Evolutionary conservation across 179 eudicot species (phyloP), one percentile per base, ranked within the genome.

Genomic region (Corrigiola litoralis): DNA sequence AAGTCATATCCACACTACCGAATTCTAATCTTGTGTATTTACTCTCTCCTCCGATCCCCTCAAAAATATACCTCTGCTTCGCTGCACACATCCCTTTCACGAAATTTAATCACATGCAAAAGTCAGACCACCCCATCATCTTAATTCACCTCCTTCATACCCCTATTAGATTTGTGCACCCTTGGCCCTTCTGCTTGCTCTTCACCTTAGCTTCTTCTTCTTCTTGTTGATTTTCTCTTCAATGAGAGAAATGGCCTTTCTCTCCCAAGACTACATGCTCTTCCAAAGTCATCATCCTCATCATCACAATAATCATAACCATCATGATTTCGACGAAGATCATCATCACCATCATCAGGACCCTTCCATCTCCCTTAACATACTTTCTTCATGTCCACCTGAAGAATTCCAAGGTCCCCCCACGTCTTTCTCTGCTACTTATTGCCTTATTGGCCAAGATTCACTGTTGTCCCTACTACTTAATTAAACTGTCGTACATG

Each of bases 171-270:
- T 67, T 67, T 50, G 11, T 51, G 25, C 13, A 11, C 38, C 18
- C 17, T 9, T 32, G 14, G 11, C 2, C 20, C 10, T 47, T 16
- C 18, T 20, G 6, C 17, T 21, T 17, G 11, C 20, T 13, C 1
- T 23, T 12, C 8, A 10, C 6, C 16, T 32, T 13, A 20, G 20
- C 23, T 3, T 29, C 29, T 21, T 36, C 68, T 36, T 48, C 58
- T 47, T 14, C 16, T 21, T 57, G 20, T 33, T 36, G 0, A 2
- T 32, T 16, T 40, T 32, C 10, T 29, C 11, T 14, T 10, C 31
- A 53, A 73, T 74, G 77, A 74, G 77, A 68, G 77, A 74, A 50
- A 74, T 74, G 77, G 69, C 77, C 9, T 74, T 74, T 18, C 73
- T 74, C 23, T 70, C 77, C 14, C 77, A 73, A 56, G 77, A 73